phyloP scores from a whole-genome alignment of 495 filamentous ascomycete genomes.

The Letharia lupina region DNA sequence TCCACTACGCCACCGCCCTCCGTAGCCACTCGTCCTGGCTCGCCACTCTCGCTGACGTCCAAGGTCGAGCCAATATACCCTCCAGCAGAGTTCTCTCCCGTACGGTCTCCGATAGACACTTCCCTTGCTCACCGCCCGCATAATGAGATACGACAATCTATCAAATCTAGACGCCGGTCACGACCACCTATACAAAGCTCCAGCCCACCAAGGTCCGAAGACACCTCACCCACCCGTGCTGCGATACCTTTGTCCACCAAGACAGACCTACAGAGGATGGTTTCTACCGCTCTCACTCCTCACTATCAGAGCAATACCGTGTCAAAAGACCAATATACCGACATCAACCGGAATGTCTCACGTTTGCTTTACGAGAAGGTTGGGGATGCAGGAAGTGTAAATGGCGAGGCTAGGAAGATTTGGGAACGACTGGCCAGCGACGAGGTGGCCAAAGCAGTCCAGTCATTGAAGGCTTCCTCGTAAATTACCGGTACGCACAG shows the following conservation, averaged over 20 bases:
- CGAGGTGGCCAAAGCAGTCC: slow-evolving; percentile 64
- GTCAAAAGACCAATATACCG: slow-evolving; percentile 74
- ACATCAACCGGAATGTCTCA: slow-evolving; percentile 77
- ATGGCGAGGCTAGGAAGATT: slow-evolving; percentile 46
- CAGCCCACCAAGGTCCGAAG: slow-evolving; percentile 38
- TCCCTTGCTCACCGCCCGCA: slow-evolving; percentile 25
- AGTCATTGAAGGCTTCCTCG: slow-evolving; percentile 23
- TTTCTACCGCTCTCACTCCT: slow-evolving; percentile 66
- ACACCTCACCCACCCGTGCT: slow-evolving; percentile 48
- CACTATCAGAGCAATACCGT: slow-evolving; percentile 61
- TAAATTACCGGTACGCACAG: neutral
- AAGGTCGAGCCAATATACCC: slow-evolving; percentile 53
- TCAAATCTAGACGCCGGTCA: slow-evolving; percentile 41
- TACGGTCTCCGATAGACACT: slow-evolving; percentile 46
- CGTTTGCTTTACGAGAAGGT: slow-evolving; percentile 78
- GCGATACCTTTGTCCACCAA: slow-evolving; percentile 64
- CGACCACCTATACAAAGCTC: slow-evolving; percentile 36
- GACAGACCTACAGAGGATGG: slow-evolving; percentile 71
- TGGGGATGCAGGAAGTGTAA: slow-evolving; percentile 48
- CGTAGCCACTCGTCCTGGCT: slow-evolving; percentile 51
- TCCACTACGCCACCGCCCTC: slow-evolving; percentile 67
- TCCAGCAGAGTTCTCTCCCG: slow-evolving; percentile 52
- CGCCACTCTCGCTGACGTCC: slow-evolving; percentile 61
- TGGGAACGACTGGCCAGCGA: slow-evolving; percentile 63
- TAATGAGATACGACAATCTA: slow-evolving; percentile 12